Conservation (phyloP, 208 protist genomes). For the Trypanosoma avium region DNA sequence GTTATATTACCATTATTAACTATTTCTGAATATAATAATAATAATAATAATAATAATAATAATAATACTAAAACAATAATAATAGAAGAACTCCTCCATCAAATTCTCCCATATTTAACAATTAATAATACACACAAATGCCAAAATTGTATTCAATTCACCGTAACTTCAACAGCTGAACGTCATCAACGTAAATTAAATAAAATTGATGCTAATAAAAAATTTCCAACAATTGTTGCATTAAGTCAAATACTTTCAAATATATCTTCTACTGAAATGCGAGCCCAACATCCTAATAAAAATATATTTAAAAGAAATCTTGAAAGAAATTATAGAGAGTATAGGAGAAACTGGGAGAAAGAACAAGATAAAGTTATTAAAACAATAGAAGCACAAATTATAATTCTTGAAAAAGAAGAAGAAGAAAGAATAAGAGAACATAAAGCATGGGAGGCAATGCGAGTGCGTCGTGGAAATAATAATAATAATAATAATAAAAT, state of each 20-base stretch:
- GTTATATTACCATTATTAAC: not conserved
- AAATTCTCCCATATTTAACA: slow-evolving; percentile 18
- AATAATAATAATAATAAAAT: not conserved
- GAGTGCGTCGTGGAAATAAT: not conserved
- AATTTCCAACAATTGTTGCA: slow-evolving; percentile 56
- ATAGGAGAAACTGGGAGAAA: slow-evolving; percentile 46
- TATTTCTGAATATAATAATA: slow-evolving; percentile 19
- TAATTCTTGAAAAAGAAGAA: slow-evolving; percentile 24
- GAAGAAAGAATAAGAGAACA: slow-evolving; percentile 39
- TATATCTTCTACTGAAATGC: slow-evolving; percentile 15
- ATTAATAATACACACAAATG: slow-evolving; percentile 6
- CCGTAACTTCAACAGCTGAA: slow-evolving; percentile 33
- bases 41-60: slow-evolving; percentile 18
- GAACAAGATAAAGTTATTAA: slow-evolving; percentile 27
- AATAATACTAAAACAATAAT: slow-evolving; percentile 1
- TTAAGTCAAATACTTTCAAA: slow-evolving; percentile 38
- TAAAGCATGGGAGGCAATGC: slow-evolving; percentile 27
- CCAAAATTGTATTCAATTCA: slow-evolving; percentile 42
- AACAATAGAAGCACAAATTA: slow-evolving; percentile 30
- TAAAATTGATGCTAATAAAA: slow-evolving; percentile 41
- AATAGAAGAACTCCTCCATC: not conserved
- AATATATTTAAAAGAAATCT: slow-evolving; percentile 44
- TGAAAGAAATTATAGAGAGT: slow-evolving; percentile 43
- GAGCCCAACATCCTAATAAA: slow-evolving; percentile 64
- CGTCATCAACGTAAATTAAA: slow-evolving; percentile 36